Percentiles rank a stretch among this genome's conserved stretches.
phyloP scores from a whole-genome alignment of 768 basidiomycete species.

The Russula sp. region DNA sequence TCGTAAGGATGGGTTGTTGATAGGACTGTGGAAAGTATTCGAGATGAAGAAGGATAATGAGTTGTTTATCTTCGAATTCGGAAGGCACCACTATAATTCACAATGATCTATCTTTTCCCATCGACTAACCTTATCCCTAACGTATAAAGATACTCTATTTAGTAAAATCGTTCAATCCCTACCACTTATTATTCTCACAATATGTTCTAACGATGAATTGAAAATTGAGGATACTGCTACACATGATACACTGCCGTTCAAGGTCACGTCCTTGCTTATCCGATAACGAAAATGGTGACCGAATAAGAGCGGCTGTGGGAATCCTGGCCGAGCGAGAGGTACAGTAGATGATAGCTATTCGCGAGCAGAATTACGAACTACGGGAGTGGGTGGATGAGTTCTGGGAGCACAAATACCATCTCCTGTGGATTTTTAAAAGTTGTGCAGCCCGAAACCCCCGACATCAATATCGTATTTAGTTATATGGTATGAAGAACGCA shows the following conservation, averaged over 20 bases:
- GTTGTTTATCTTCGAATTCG: conserved; percentile 53
- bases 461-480: too few species aligned
- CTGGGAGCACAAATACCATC: background rate
- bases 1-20: conserved; percentile 31
- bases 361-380: background rate
- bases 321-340: background rate
- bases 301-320: background rate
- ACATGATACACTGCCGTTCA: background rate
- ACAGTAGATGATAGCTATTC: background rate
- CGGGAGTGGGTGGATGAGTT: background rate
- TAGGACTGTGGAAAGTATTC: conserved; percentile 34
- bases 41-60: conserved; percentile 42
- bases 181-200: too few species aligned
- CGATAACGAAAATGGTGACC: background rate
- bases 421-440: background rate
- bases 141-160: background rate
- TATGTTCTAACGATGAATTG: too few species aligned
- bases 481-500: too few species aligned
- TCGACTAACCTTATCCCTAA: background rate
- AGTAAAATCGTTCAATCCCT: too few species aligned
- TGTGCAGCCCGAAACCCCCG: background rate
- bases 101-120: background rate
- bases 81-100: conserved; percentile 31
- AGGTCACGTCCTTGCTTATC: background rate
- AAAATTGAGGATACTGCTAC: background rate